phyloP scores from a whole-genome alignment of 2,329 filamentous ascomycete species.

The Colletotrichum karsti region DNA sequence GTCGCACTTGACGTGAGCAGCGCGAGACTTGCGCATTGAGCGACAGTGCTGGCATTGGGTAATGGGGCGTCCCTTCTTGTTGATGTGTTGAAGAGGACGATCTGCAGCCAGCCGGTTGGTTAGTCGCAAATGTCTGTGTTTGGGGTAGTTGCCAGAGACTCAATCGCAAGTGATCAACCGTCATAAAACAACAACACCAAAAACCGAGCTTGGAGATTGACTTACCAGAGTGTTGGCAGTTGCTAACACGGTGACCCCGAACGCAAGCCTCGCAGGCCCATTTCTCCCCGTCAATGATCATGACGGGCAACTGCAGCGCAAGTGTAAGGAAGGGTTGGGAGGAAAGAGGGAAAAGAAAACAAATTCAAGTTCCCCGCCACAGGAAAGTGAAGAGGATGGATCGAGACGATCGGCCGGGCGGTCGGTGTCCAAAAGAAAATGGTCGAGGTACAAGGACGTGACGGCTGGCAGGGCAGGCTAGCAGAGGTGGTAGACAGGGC shows the following conservation, averaged over 20 bases:
- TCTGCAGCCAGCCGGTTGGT: constrained; percentile 61
- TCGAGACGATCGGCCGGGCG: constrained; percentile 24
- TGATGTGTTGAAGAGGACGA: constrained; percentile 91
- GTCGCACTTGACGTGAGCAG: constrained; percentile 95
- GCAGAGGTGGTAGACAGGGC: constrained; percentile 1
- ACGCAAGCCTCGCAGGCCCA: constrained; percentile 98
- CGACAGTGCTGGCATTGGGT: constrained; percentile 99
- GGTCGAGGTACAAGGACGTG: not conserved
- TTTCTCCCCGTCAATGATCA: constrained; percentile 95
- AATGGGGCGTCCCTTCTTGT: constrained; percentile 96
- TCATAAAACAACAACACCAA: constrained; percentile 9
- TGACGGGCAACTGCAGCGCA: constrained; percentile 45
- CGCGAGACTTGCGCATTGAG: constrained; percentile 92
- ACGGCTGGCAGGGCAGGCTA: not conserved
- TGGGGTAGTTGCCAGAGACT: not conserved
- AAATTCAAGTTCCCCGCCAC: constrained; percentile 25
- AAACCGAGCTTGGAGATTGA: constrained; percentile 10
- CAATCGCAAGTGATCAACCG: not conserved
- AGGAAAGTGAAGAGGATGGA: constrained; percentile 18
- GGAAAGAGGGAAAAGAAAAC: constrained; percentile 15
- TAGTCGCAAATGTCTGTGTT: constrained; percentile 31
- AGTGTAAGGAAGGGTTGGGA: not conserved
- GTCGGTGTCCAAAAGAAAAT: constrained; percentile 16
- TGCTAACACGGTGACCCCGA: constrained; percentile 97
- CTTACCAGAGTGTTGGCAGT: constrained; percentile 95